phyloP scores from a whole-genome alignment of 495 filamentous ascomycete genomes.

The Collariella sp. region DNA sequence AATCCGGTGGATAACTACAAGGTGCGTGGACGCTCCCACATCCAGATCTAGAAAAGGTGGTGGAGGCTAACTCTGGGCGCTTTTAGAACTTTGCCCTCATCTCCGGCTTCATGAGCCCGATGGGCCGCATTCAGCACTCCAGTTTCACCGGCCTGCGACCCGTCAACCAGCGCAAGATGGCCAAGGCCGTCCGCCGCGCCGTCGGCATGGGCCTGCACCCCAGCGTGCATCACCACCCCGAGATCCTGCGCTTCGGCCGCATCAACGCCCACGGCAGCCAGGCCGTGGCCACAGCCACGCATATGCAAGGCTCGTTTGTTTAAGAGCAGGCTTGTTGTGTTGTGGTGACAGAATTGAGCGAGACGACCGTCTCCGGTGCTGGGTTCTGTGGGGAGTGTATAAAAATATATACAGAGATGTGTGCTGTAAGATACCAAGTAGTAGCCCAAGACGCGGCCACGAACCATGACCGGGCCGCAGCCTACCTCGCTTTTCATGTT shows the following conservation, averaged over 20 bases:
- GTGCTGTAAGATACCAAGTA: background rate
- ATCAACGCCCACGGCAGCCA: background rate
- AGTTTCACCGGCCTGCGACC: slow-evolving; percentile 69
- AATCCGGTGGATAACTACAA: slow-evolving; percentile 79
- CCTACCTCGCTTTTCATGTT: background rate
- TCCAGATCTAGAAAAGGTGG: no score
- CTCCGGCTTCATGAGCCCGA: slow-evolving; percentile 74
- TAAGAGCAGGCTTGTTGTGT: background rate
- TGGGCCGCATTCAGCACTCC: slow-evolving; percentile 75
- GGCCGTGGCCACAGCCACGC: background rate
- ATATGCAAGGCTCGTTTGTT: background rate
- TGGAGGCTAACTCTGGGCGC: background rate
- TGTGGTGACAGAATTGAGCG: background rate
- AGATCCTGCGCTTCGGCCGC: slow-evolving; percentile 48
- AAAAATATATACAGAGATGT: background rate
- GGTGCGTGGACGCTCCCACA: no score
- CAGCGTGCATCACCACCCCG: slow-evolving; percentile 86
- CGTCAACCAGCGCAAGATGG: slow-evolving; percentile 85
- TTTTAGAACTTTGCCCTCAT: slow-evolving; percentile 84
- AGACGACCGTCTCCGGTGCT: no score
- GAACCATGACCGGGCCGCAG: background rate
- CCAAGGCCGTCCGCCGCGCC: slow-evolving; percentile 81
- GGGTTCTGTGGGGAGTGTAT: no score
- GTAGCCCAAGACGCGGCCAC: background rate
- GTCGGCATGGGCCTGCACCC: slow-evolving; percentile 89